phyloP scores from a whole-genome alignment of 306 rosid genomes.

The Begonia loranthoides region DNA sequence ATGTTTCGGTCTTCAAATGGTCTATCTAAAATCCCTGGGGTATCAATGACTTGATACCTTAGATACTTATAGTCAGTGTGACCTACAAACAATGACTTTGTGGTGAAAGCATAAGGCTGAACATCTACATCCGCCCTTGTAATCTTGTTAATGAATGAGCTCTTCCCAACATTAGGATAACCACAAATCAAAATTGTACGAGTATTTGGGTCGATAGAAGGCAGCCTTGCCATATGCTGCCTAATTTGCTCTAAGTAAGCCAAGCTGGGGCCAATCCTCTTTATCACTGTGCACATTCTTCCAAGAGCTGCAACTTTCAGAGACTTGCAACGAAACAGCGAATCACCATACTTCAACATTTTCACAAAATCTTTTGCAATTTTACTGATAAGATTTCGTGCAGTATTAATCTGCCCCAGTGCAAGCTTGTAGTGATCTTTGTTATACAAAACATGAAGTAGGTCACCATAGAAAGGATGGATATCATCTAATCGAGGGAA shows the following conservation, averaged over 20 bases:
- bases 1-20: constrained; percentile 87
- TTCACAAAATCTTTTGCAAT: constrained; percentile 72
- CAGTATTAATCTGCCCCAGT: constrained; percentile 79
- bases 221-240: constrained; percentile 90
- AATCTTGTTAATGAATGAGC: constrained; percentile 82
- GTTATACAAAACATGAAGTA: constrained; percentile 78
- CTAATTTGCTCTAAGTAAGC: constrained; percentile 80
- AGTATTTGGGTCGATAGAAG: constrained; percentile 72
- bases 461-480: constrained; percentile 78
- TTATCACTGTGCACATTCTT: constrained; percentile 83
- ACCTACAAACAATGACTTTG: constrained; percentile 80
- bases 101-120: constrained; percentile 88
- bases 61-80: constrained; percentile 80
- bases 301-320: constrained; percentile 89
- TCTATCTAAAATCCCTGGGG: constrained; percentile 84
- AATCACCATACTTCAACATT: constrained; percentile 76
- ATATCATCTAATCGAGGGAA: constrained; percentile 72
- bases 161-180: constrained; percentile 88
- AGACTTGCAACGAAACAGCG: constrained; percentile 65
- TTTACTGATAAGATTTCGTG: constrained; percentile 68
- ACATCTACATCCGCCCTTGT: constrained; percentile 89
- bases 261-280: constrained; percentile 77
- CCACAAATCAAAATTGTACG: constrained; percentile 76
- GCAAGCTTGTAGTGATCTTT: constrained; percentile 96
- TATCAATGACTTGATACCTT: constrained; percentile 86